Conservation (phyloP, 768 basidiomycete genomes). For the Suillus placidus region DNA sequence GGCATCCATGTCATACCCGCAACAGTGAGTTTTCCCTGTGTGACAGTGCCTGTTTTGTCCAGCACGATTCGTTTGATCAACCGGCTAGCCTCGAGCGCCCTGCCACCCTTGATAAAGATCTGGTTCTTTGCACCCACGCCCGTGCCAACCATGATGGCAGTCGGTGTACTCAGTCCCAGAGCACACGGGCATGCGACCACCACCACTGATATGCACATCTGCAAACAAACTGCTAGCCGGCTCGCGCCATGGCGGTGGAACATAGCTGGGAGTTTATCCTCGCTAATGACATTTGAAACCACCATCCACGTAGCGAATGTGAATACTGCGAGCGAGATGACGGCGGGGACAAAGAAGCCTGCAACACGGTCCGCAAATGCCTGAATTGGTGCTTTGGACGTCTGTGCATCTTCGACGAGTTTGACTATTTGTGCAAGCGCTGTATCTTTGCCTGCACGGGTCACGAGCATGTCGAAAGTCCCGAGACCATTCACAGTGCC, state of each 20-base stretch:
- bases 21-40: conserved; percentile 90
- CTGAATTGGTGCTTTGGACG: conserved; percentile 97
- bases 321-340: conserved; percentile 76
- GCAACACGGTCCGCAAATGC: conserved; percentile 94
- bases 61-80: conserved; percentile 80
- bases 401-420: conserved; percentile 97
- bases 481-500: conserved; percentile 97
- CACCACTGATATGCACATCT: conserved; percentile 96
- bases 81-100: conserved; percentile 90
- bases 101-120: conserved; percentile 96
- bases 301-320: conserved; percentile 88
- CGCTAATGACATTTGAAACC: conserved; percentile 59
- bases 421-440: conserved; percentile 95
- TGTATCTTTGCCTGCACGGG: conserved; percentile 94
- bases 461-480: conserved; percentile 96
- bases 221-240: conserved; percentile 88
- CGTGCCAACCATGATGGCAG: conserved; percentile 99
- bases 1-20: conserved; percentile 77
- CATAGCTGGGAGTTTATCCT: conserved; percentile 72
- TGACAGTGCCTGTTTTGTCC: conserved; percentile 98
- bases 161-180: conserved; percentile 93
- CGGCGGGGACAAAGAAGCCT: conserved; percentile 92
- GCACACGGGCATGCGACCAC: conserved; percentile 99
- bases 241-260: conserved; percentile 85
- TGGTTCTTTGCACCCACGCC: conserved; percentile 97